A percentile compares a stretch with the other conserved stretches of the same genome.
Conservation (phyloP, 1,284 basidiomycete species). For the Tetrapyrgos nigripes region DNA sequence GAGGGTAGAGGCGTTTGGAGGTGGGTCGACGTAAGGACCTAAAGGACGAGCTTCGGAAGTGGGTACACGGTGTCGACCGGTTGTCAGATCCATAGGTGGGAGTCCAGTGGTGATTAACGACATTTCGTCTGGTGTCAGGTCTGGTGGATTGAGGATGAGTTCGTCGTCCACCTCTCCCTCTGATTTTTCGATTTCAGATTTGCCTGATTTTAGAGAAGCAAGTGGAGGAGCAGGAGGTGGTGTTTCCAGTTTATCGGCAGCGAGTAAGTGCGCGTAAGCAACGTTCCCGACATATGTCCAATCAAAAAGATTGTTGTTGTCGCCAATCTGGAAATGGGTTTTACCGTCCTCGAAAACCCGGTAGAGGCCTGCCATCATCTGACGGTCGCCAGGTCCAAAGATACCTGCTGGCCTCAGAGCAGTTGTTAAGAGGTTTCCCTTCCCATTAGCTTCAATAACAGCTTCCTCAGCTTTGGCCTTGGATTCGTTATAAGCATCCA, state of each 20-base stretch:
- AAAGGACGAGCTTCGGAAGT: slow-evolving; percentile 81
- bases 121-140: slow-evolving; percentile 49
- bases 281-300: slow-evolving; percentile 99
- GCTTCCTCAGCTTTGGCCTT: slow-evolving; percentile 91
- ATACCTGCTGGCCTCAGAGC: slow-evolving; percentile 96
- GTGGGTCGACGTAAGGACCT: slow-evolving; percentile 75
- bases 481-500: slow-evolving; percentile 97
- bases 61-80: slow-evolving; percentile 68
- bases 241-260: slow-evolving; percentile 81
- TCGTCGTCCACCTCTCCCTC: not conserved
- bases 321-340: slow-evolving; percentile 93
- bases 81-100: slow-evolving; percentile 67
- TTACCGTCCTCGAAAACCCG: slow-evolving; percentile 84
- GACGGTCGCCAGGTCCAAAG: slow-evolving; percentile 97
- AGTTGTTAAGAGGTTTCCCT: slow-evolving; percentile 85
- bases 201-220: slow-evolving; percentile 22
- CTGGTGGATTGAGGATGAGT: slow-evolving; percentile 42
- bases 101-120: slow-evolving; percentile 62
- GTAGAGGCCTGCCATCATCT: slow-evolving; percentile 84
- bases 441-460: slow-evolving; percentile 87
- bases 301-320: slow-evolving; percentile 95
- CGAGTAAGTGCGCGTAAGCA: slow-evolving; percentile 93
- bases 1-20: slow-evolving; percentile 64
- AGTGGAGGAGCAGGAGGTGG: slow-evolving; percentile 47
- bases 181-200: too few species aligned